phyloP scores from a whole-genome alignment of 345 rosid genomes.

The Populus simonii region DNA sequence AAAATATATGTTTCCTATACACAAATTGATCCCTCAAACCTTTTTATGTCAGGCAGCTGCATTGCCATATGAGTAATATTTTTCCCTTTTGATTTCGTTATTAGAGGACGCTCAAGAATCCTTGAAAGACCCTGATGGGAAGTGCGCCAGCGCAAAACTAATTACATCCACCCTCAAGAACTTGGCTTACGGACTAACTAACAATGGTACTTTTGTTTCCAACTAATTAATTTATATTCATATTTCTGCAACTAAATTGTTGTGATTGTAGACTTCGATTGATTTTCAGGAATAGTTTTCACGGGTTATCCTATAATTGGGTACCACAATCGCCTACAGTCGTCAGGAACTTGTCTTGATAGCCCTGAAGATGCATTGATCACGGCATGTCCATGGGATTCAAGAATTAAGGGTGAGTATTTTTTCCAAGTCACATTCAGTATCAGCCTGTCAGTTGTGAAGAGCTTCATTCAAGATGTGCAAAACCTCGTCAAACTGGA shows the following conservation, averaged over 20 bases:
- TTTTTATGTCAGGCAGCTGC: no score
- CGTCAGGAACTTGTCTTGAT: constrained; percentile 81
- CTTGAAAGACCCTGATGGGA: constrained; percentile 4
- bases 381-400: constrained; percentile 79
- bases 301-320: constrained; percentile 80
- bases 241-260: neutral
- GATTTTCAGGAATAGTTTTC: constrained; percentile 41
- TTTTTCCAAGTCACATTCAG: constrained; percentile 63
- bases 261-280: no score
- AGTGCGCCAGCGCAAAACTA: constrained; percentile 13
- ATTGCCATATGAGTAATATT: no score
- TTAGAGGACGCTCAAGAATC: constrained; percentile 29
- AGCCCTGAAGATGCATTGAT: constrained; percentile 47
- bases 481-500: constrained; percentile 49
- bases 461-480: constrained; percentile 57
- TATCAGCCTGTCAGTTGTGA: constrained; percentile 40
- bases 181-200: constrained; percentile 25
- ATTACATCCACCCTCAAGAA: neutral
- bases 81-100: neutral
- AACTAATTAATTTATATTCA: no score
- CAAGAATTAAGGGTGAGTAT: constrained; percentile 57
- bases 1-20: no score
- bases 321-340: constrained; percentile 61
- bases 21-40: no score
- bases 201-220: constrained; percentile 10